Evolutionary conservation across 148 eudicot genomes (phyloP).

Genomic region (Talinum fruticosum): DNA sequence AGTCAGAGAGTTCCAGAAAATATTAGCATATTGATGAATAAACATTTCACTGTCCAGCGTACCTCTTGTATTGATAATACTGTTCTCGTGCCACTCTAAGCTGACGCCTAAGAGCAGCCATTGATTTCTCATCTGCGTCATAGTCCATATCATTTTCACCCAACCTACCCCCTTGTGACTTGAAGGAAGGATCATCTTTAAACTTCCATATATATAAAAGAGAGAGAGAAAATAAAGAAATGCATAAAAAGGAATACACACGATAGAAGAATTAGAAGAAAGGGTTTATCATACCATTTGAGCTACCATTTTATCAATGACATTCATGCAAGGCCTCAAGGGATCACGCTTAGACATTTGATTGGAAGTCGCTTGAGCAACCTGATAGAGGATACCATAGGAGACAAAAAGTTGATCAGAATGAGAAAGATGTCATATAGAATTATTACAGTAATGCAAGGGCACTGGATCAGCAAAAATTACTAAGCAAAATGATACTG

Average conservation of each 20-base stretch:
- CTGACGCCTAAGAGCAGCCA: constrained; percentile 91
- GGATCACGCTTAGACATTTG: constrained; percentile 97
- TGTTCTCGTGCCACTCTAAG: constrained; percentile 80
- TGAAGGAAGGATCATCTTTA: constrained; percentile 82
- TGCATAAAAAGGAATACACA: background rate
- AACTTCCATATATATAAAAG: constrained; percentile 37
- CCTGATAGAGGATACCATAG: constrained; percentile 33
- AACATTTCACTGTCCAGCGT: background rate
- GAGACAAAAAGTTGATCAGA: background rate
- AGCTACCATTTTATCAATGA: constrained; percentile 80
- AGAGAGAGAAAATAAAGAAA: constrained; percentile 16
- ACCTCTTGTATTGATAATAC: constrained; percentile 88
- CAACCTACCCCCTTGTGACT: constrained; percentile 88
- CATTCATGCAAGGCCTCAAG: constrained; percentile 72
- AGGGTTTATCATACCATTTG: constrained; percentile 57
- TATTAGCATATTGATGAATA: background rate
- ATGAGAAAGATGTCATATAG: constrained; percentile 5
- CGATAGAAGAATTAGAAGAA: background rate
- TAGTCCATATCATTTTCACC: constrained; percentile 96
- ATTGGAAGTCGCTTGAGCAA: constrained; percentile 92
- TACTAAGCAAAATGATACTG: background rate
- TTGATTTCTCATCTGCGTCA: constrained; percentile 91
- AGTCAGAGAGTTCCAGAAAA: background rate
- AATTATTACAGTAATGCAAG: background rate
- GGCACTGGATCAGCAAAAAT: background rate